phyloP scores from a whole-genome alignment of 2,329 filamentous ascomycete species.

The Arthrinium phaeospermum region DNA sequence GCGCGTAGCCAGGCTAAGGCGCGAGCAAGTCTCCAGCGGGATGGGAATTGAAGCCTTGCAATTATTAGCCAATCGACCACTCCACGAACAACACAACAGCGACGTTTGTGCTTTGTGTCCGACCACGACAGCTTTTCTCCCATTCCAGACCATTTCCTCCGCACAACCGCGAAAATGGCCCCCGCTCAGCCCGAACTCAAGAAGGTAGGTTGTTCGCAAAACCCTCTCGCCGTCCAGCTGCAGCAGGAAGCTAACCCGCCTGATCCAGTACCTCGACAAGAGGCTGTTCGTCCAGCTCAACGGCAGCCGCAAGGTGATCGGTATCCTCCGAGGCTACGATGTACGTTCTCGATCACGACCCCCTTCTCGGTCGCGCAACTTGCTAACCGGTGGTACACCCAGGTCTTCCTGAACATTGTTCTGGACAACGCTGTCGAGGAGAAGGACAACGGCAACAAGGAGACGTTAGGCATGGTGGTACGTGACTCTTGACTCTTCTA shows the following conservation, averaged over 20 bases:
- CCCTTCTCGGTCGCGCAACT: background rate
- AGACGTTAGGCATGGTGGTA: constrained; percentile 90
- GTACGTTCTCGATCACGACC: constrained; percentile 57
- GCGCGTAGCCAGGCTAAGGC: constrained; percentile 6
- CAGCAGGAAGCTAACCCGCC: constrained; percentile 10
- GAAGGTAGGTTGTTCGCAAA: constrained; percentile 68
- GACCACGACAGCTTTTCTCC: background rate
- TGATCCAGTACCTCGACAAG: constrained; percentile 93
- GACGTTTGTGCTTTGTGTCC: background rate
- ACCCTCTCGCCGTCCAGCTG: background rate
- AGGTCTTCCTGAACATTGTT: constrained; percentile 99
- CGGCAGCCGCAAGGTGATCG: constrained; percentile 96
- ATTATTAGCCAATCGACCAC: background rate
- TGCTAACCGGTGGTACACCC: constrained; percentile 26
- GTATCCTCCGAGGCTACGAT: constrained; percentile 93
- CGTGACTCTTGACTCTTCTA: constrained; percentile 40
- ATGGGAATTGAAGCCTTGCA: constrained; percentile 14
- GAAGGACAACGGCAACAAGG: constrained; percentile 89
- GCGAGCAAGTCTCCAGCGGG: background rate
- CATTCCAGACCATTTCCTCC: background rate
- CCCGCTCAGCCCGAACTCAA: constrained; percentile 99
- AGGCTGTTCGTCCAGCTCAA: constrained; percentile 97
- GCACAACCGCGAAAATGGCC: constrained; percentile 72
- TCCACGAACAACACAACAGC: background rate
- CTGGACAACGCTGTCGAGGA: constrained; percentile 96